phyloP scores from a whole-genome alignment of 2,329 filamentous ascomycete genomes.

The Cryphonectria nitschkei region DNA sequence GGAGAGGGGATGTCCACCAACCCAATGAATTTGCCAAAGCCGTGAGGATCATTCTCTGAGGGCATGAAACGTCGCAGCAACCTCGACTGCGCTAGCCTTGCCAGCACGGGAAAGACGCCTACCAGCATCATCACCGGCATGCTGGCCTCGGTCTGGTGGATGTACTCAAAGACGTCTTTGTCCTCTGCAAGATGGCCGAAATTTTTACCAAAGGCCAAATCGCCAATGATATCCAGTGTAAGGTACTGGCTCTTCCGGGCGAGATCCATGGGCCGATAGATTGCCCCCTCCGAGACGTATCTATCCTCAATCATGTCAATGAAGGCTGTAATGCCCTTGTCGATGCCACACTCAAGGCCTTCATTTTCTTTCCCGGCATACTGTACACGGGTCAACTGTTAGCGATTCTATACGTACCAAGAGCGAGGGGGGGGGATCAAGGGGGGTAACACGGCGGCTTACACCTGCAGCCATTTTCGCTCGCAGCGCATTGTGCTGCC shows the following conservation, averaged over 20 bases:
- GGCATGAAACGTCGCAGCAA: conserved; percentile 27
- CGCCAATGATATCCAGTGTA: conserved; percentile 58
- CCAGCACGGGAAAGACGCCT: conserved; percentile 27
- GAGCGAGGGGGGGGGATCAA: background rate
- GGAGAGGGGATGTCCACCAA: conserved; percentile 6
- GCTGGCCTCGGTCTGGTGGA: conserved; percentile 37
- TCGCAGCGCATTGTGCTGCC: conserved; percentile 43
- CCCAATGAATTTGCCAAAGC: conserved; percentile 30
- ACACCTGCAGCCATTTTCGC: conserved; percentile 50
- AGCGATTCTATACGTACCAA: conserved; percentile 14
- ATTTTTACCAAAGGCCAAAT: conserved; percentile 52
- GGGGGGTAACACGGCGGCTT: conserved; percentile 32
- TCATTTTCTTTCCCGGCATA: conserved; percentile 38
- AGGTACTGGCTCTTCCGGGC: conserved; percentile 55
- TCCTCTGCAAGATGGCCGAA: conserved; percentile 53
- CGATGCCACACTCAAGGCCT: conserved; percentile 34
- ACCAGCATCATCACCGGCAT: conserved; percentile 41
- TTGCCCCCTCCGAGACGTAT: conserved; percentile 40
- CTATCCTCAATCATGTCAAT: conserved; percentile 46
- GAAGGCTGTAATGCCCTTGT: conserved; percentile 34
- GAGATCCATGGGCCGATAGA: conserved; percentile 50
- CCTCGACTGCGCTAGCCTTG: conserved; percentile 24
- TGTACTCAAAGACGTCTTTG: conserved; percentile 39
- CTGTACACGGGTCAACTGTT: conserved; percentile 26
- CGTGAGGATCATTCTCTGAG: conserved; percentile 28